Base-by-base conservation (phyloP, 148 eudicot genomes). In the Rhododendron ferrugineum region DNA sequence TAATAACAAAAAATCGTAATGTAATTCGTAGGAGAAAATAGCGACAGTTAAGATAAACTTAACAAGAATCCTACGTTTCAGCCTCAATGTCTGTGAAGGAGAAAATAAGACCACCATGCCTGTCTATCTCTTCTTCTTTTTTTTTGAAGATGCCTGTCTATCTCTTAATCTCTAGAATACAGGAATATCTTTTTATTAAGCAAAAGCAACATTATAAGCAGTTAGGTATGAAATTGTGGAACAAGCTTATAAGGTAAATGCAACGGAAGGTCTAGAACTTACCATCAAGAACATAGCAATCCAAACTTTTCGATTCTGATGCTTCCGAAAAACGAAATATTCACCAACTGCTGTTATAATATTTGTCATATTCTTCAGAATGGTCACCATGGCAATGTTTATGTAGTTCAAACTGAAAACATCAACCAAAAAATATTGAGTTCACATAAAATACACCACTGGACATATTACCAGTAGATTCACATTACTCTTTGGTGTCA, bases 331-430 rank as follows among this genome's bases (percentile, higher is more conserved):
- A 26, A 93, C 70, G 85, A 92, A 92, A 34, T 90, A 87, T 87
- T 95, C 98, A 78, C 98, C 98, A 85, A 88, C 40, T 77, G 96
- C 98, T 75, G 98, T 95, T 78, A 95, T 66, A 74, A 95, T 93
- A 87, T 93, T 95, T 70, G 98, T 95, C 88, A 92, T 79, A 58
- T 95, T 95, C 95, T 95, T 95, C 94, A 95, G 84, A 87, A 95
- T 93, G 54, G 98, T 95, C 86, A 95, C 96, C 98, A 95, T 95
- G 30, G 98, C 98, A 83, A 95, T 90, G 82, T 95, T 95, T 79
- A 92, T 93, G 91, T 89, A 85, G 85, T 92, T 95, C 92, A 95
- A 90, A 89, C 98, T 95, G 96, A 82, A 91, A 89, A 44, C 28
- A 66, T 74, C 80, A 46, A 79, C 86, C 83, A 88, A 86, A 83